Evolutionary conservation across 257 asterid species (phyloP), one percentile per base, ranked within the genome.

Genomic region (Solanum ossicruentum): DNA sequence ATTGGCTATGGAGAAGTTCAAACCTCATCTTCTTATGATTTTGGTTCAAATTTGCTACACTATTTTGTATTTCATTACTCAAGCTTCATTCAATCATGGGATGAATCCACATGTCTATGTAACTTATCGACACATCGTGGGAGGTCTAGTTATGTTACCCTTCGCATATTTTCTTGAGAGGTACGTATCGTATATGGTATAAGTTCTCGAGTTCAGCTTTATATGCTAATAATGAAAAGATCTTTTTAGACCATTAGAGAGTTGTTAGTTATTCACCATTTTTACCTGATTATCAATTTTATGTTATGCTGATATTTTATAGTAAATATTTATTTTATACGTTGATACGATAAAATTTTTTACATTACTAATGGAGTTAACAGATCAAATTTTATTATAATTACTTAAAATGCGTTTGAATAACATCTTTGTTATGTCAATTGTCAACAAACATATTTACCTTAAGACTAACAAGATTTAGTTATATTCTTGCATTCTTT

Each of bases 1-100:
- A 49, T 75, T 75, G 81, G 36, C 58, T 73, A 8, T 77, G 82
- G 26, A 51, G 83, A 89, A 72, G 28, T 93, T 87, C 88, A 93
- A 89, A 84, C 97, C 98, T 84, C 94, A 89, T 58, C 84, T 94
- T 85, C 95, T 94, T 55, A 93, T 94, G 97, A 88, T 91, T 85
- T 16, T 93, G 18, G 80, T 91, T 45, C 98, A 94, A 88, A 57
- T 92, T 58, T 87, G 83, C 70, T 94, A 88, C 55, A 89, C 95
- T 13, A 84, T 93, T 85, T 85, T 93, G 81, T 94, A 91, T 32
- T 90, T 93, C 89, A 91, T 93, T 49, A 92, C 97, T 4, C 91
- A 94, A 81, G 97, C 98, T 66, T 94, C 97, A 36, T 94, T 94
- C 91, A 85, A 91, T 61, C 95, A 94, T 85, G 98, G 98, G 41